Conservation (phyloP, 2,329 filamentous ascomycete species). For the Trichoderma brevicompactum region DNA sequence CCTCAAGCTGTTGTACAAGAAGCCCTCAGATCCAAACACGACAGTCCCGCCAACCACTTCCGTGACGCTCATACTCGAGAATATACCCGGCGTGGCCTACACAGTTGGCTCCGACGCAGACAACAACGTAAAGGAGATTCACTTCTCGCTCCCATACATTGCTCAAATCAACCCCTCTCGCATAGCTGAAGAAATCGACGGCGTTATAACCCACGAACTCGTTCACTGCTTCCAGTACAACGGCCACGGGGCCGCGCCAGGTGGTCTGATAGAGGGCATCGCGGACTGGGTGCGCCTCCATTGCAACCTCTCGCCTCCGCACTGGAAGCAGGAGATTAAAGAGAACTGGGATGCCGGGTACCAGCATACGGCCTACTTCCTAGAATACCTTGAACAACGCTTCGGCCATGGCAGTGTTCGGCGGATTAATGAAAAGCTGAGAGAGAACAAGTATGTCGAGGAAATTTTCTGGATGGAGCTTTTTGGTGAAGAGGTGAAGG, state of each 20-base stretch:
- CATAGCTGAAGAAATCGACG: constrained; percentile 67
- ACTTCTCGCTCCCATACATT: constrained; percentile 81
- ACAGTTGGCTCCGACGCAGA: constrained; percentile 82
- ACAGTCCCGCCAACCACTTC: constrained; percentile 71
- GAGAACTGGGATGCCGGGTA: constrained; percentile 87
- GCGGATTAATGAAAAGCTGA: constrained; percentile 69
- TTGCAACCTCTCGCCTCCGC: constrained; percentile 73
- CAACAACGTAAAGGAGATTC: constrained; percentile 88
- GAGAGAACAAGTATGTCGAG: constrained; percentile 66
- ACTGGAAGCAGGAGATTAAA: constrained; percentile 70
- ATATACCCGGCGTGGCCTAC: constrained; percentile 86
- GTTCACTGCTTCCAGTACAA: constrained; percentile 94
- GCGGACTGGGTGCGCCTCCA: constrained; percentile 90
- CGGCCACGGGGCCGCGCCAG: constrained; percentile 63
- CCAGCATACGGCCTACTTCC: constrained; percentile 87
- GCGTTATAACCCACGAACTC: constrained; percentile 88
- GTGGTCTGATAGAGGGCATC: constrained; percentile 85
- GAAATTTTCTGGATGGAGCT: constrained; percentile 69
- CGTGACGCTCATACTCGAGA: constrained; percentile 78
- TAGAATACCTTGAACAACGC: constrained; percentile 78
- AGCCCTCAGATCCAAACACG: constrained; percentile 47
- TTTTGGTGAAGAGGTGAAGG: constrained; percentile 66
- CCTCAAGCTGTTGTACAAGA: constrained; percentile 70
- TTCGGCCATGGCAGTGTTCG: constrained; percentile 64
- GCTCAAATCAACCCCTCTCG: constrained; percentile 50